Evolutionary conservation across 2,329 filamentous ascomycete genomes (phyloP), one percentile per base, ranked within the genome.

Genomic region (Penicillium vulpinum): DNA sequence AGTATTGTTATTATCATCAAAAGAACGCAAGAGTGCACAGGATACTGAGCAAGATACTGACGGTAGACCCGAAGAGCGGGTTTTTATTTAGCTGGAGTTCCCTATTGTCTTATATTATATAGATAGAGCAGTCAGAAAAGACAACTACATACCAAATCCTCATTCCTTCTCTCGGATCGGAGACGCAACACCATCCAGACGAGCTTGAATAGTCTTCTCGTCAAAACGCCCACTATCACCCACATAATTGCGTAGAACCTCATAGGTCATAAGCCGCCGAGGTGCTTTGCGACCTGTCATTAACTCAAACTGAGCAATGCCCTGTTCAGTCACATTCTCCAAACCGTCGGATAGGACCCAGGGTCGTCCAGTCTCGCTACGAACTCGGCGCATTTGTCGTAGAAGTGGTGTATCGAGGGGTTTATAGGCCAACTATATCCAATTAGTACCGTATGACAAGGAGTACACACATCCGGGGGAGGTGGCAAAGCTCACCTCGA

Each of bases 321-420:
- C 90, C 69, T 92, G 89, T 70, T 92, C 90, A 0, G 88, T 88
- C 15, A 93, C 73, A 45, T 92, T 80, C 64, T 92, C 89, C 13
- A 92, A 76, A 0, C 89, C 89, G 66, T 92, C 88, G 72, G 92
- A 84, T 18, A 89, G 81, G 0, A 91, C 86, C 89, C 89, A 92
- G 7, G 73, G 74, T 33, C 67, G 68, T 7, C 69, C 69, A 5
- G 39, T 89, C 81, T 61, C 81, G 77, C 54, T 85, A 77, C 21
- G 84, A 78, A 70, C 84, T 74, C 51, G 78, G 75, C 86, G 81
- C 53, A 90, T 85, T 65, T 92, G 89, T 31, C 81, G 80, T 41
- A 91, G 78, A 4, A 93, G 76, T 0, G 89, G 88, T 1, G 88
- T 91, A 57, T 88, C 81, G 5, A 91, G 78, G 0, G 88, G 87